Conservation (phyloP, 169 alveolate genomes). For the Eimeria falciformis region DNA sequence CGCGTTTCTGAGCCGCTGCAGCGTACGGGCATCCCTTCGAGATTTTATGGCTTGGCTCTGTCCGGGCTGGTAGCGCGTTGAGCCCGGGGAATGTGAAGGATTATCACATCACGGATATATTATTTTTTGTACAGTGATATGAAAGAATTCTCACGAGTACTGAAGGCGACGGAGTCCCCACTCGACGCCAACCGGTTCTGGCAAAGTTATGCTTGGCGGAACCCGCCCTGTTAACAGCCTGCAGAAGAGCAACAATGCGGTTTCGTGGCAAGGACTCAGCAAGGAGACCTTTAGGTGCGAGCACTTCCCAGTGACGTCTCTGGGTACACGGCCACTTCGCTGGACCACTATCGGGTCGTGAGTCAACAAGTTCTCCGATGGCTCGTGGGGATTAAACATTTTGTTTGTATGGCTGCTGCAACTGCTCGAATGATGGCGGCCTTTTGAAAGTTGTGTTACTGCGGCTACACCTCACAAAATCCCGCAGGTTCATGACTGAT, state of each 20-base stretch:
- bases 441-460: too few relatives aligned
- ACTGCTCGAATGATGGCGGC: background rate
- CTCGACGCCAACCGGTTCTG: slow-evolving; percentile 61
- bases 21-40: background rate
- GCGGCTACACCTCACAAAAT: too few relatives aligned
- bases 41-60: too few relatives aligned
- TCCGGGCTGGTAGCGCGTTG: too few relatives aligned
- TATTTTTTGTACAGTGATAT: too few relatives aligned
- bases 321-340: background rate
- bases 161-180: slow-evolving; percentile 70
- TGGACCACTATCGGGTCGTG: background rate
- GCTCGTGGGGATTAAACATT: background rate
- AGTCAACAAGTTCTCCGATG: background rate
- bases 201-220: background rate
- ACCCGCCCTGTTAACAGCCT: slow-evolving; percentile 9
- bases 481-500: too few relatives aligned
- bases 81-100: too few relatives aligned
- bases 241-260: slow-evolving; percentile 44
- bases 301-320: background rate
- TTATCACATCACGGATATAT: background rate
- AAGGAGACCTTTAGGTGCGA: slow-evolving; percentile 41
- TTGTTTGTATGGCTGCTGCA: background rate
- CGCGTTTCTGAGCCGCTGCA: slow-evolving; percentile 56
- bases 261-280: slow-evolving; percentile 25
- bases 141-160: background rate